Percentiles rank a stretch among this genome's conserved stretches.
phyloP scores from a whole-genome alignment of 257 asterid species.

The Solanum etuberosum region DNA sequence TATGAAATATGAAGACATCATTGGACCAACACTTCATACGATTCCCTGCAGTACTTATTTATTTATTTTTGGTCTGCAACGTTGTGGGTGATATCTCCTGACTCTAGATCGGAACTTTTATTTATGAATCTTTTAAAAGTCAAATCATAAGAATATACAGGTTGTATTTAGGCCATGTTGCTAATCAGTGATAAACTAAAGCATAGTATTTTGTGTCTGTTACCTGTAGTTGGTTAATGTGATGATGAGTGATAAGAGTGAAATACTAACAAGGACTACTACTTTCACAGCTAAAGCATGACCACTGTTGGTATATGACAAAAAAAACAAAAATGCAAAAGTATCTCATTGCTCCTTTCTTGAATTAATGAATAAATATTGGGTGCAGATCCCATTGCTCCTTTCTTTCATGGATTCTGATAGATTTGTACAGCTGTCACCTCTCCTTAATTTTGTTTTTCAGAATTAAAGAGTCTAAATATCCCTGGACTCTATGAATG shows the following conservation, averaged over 20 bases:
- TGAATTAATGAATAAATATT: neutral
- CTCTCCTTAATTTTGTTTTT: neutral
- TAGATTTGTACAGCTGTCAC: neutral
- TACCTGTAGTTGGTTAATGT: neutral
- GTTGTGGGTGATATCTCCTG: neutral
- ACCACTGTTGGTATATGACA: neutral
- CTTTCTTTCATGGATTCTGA: neutral
- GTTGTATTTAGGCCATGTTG: neutral
- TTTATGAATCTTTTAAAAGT: neutral
- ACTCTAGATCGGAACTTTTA: neutral
- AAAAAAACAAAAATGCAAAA: neutral
- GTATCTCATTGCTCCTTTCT: neutral
- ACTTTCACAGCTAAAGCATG: neutral
- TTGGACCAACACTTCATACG: neutral
- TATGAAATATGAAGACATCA: neutral
- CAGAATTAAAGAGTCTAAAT: neutral
- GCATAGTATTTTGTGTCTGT: neutral
- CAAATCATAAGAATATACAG: neutral
- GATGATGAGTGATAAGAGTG: neutral
- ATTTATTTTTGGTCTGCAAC: neutral
- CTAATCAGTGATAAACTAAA: neutral
- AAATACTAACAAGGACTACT: neutral
- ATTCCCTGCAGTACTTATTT: neutral
- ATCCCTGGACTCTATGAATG: neutral
- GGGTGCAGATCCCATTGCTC: neutral